Evolutionary conservation across 176 grass and related monocot genomes (phyloP).

Genomic region (Neostapfia colusana): DNA sequence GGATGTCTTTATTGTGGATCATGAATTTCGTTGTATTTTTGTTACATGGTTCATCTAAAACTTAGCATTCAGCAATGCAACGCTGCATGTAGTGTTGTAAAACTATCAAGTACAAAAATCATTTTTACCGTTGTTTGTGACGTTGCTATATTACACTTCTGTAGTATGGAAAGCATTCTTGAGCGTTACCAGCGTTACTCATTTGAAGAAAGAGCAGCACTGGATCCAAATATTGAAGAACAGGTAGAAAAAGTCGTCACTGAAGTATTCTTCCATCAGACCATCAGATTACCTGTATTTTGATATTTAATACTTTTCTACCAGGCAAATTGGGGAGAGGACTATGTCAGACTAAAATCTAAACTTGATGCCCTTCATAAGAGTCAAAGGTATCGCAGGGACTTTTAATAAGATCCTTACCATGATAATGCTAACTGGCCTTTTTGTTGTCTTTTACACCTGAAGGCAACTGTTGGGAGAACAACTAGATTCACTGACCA

Average conservation of each 20-base stretch:
- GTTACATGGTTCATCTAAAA: neutral
- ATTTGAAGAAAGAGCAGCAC: slow-evolving; percentile 62
- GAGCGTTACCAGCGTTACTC: slow-evolving; percentile 74
- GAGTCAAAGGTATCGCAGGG: slow-evolving; percentile 60
- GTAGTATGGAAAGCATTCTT: slow-evolving; percentile 80
- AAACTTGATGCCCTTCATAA: slow-evolving; percentile 72
- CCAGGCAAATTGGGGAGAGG: slow-evolving; percentile 64
- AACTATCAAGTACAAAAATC: neutral
- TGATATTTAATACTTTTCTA: neutral
- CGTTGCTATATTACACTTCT: slow-evolving; percentile 15
- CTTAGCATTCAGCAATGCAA: neutral
- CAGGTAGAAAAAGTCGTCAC: slow-evolving; percentile 48
- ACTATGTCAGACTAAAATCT: slow-evolving; percentile 56
- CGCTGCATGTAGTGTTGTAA: neutral
- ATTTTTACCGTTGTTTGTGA: neutral
- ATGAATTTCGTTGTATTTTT: neutral
- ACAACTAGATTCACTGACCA: slow-evolving; percentile 59
- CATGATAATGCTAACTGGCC: neutral
- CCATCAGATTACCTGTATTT: slow-evolving; percentile 19
- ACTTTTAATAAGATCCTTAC: slow-evolving; percentile 14
- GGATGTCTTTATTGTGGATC: neutral
- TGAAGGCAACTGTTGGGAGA: slow-evolving; percentile 85
- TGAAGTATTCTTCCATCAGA: slow-evolving; percentile 14
- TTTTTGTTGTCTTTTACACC: slow-evolving; percentile 8
- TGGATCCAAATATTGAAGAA: slow-evolving; percentile 47